Percentiles rank a stretch among this genome's conserved stretches.
Evolutionary conservation across 169 alveolate genomes (phyloP).

Genomic region (Eimeria nieschulzi): DNA sequence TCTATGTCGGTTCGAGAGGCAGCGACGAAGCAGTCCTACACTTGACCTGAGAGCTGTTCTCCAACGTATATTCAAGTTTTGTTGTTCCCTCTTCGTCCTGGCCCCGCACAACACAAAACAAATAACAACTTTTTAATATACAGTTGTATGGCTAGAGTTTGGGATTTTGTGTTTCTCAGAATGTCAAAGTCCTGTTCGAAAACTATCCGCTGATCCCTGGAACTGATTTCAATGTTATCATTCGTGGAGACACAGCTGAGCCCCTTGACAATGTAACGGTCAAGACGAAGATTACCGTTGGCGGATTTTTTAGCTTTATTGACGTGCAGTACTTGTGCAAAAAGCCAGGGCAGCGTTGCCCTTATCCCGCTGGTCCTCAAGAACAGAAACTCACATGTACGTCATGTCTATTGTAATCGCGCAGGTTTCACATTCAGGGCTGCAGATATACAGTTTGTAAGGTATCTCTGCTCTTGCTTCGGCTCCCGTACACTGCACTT

Average conservation of each 20-base stretch:
- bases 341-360: not conserved
- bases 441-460: too few relatives aligned
- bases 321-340: not conserved
- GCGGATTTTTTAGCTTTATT: not conserved
- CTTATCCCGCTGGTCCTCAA: not conserved
- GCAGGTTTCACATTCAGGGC: too few relatives aligned
- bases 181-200: not conserved
- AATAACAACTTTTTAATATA: too few relatives aligned
- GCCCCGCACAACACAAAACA: too few relatives aligned
- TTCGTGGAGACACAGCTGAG: not conserved
- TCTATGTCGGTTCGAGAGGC: too few relatives aligned
- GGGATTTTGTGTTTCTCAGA: not conserved
- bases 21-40: too few relatives aligned
- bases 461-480: too few relatives aligned
- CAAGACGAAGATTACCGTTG: not conserved
- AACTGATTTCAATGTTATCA: not conserved
- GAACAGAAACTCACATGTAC: not conserved
- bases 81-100: too few relatives aligned
- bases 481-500: too few relatives aligned
- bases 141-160: too few relatives aligned
- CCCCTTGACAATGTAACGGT: not conserved
- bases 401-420: not conserved
- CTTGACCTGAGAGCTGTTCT: too few relatives aligned
- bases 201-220: constrained; percentile 2
- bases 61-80: too few relatives aligned